A percentile compares a stretch with the other conserved stretches of the same genome.
Conservation (phyloP, 306 rosid species). For the Cicer chorassanicum region DNA sequence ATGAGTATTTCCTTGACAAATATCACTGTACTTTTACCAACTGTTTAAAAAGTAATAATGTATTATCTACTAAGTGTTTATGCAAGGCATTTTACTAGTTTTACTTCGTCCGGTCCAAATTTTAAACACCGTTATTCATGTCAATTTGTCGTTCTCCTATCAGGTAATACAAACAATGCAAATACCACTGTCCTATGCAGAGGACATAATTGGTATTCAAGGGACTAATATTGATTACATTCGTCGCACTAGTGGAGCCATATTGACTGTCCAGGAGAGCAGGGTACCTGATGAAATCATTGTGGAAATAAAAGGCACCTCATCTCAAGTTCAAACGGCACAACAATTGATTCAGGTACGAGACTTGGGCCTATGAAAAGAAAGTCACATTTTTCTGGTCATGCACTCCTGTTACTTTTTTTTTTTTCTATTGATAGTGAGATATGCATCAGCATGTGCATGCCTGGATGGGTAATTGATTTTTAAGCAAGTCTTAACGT, state of each 20-base stretch:
- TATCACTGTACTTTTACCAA: slow-evolving; percentile 13
- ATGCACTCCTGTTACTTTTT: neutral
- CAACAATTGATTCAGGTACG: slow-evolving; percentile 92
- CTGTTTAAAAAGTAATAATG: neutral
- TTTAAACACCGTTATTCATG: slow-evolving; percentile 16
- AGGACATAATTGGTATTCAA: slow-evolving; percentile 92
- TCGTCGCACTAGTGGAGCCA: slow-evolving; percentile 92
- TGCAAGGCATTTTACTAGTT: slow-evolving; percentile 9
- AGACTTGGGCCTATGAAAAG: slow-evolving; percentile 29
- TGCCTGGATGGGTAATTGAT: slow-evolving; percentile 16
- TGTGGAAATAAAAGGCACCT: slow-evolving; percentile 91
- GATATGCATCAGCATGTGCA: slow-evolving; percentile 21
- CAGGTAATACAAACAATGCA: slow-evolving; percentile 97
- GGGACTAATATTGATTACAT: slow-evolving; percentile 90
- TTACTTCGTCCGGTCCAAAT: slow-evolving; percentile 27
- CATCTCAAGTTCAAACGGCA: slow-evolving; percentile 88
- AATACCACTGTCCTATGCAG: slow-evolving; percentile 93
- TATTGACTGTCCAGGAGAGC: slow-evolving; percentile 89
- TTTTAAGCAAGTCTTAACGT: neutral
- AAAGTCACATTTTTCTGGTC: slow-evolving; percentile 3
- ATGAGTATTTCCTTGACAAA: slow-evolving; percentile 17
- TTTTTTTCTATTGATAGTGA: slow-evolving; percentile 7
- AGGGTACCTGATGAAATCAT: slow-evolving; percentile 91
- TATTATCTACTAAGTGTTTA: slow-evolving; percentile 12
- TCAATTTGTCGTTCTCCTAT: slow-evolving; percentile 29